A percentile compares a stretch with the other conserved stretches of the same genome.
phyloP scores from a whole-genome alignment of 164 flowering plant species.

The Umbellularia californica region DNA sequence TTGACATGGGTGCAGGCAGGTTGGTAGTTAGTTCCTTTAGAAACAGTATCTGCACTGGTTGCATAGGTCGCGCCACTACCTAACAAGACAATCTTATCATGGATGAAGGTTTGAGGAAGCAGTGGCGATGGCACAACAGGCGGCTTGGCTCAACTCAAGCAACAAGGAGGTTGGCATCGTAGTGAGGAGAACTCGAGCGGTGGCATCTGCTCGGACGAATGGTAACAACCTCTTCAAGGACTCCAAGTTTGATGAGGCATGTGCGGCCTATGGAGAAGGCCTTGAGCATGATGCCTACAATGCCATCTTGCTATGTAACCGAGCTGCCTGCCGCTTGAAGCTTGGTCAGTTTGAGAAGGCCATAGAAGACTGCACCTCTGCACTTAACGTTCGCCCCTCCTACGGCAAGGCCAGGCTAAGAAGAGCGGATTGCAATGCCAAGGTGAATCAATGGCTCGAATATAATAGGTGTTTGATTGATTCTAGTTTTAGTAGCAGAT shows the following conservation, averaged over 20 bases:
- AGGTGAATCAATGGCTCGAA: conserved; percentile 31
- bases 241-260: conserved; percentile 58
- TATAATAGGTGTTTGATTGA: too few species aligned
- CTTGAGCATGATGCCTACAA: conserved; percentile 67
- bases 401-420: conserved; percentile 74
- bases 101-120: conserved; percentile 70
- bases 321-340: conserved; percentile 73
- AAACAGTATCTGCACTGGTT: not conserved
- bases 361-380: conserved; percentile 65
- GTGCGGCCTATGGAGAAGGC: conserved; percentile 54
- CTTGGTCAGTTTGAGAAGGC: conserved; percentile 75
- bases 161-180: conserved; percentile 36
- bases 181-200: conserved; percentile 37
- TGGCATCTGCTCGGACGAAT: conserved; percentile 44
- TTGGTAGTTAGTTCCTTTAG: conserved; percentile 15
- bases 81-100: too few species aligned
- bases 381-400: conserved; percentile 57
- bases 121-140: conserved; percentile 41
- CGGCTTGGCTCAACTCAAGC: conserved; percentile 49
- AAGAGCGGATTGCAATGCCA: conserved; percentile 75
- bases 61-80: not conserved
- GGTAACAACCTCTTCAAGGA: conserved; percentile 75
- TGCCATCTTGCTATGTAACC: conserved; percentile 70
- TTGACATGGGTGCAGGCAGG: conserved; percentile 78
- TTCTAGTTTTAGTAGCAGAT: not conserved